A percentile compares a stretch with the other conserved stretches of the same genome.
Evolutionary conservation across 169 alveolate species (phyloP).

Genomic region (Plasmodium gaboni): DNA sequence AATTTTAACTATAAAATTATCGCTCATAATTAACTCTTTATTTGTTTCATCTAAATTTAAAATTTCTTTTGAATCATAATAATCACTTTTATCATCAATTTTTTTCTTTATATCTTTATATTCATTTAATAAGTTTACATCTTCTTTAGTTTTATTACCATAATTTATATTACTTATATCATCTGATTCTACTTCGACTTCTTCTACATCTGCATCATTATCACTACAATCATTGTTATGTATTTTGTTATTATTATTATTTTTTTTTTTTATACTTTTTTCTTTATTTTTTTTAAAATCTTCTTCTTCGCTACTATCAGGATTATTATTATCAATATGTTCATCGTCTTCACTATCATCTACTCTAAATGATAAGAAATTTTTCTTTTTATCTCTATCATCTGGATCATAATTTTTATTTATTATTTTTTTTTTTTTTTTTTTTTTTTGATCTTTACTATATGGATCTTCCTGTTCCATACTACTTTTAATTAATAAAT

Average conservation of each 20-base stretch:
- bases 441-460: slow-evolving; percentile 11
- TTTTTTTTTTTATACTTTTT: background rate
- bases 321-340: slow-evolving; percentile 10
- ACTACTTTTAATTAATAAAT: slow-evolving; percentile 28
- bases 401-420: too few species aligned
- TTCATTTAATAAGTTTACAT: slow-evolving; percentile 40
- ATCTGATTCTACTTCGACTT: background rate
- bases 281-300: background rate
- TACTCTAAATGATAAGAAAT: too few species aligned
- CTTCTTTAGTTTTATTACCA: slow-evolving; percentile 24
- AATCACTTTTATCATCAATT: background rate
- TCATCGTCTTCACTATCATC: too few species aligned
- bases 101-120: slow-evolving; percentile 22
- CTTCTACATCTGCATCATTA: background rate
- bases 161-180: slow-evolving; percentile 12
- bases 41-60: slow-evolving; percentile 27
- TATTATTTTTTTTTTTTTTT: slow-evolving; percentile 15
- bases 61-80: background rate
- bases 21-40: slow-evolving; percentile 59
- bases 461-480: background rate
- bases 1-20: slow-evolving; percentile 64
- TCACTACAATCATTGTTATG: background rate
- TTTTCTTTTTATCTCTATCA: too few species aligned
- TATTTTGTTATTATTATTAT: background rate
- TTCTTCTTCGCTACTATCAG: slow-evolving; percentile 3